Percentiles rank a stretch among this genome's conserved stretches.
Conservation (phyloP, 208 protist species). For the Naegleria fowleri region DNA sequence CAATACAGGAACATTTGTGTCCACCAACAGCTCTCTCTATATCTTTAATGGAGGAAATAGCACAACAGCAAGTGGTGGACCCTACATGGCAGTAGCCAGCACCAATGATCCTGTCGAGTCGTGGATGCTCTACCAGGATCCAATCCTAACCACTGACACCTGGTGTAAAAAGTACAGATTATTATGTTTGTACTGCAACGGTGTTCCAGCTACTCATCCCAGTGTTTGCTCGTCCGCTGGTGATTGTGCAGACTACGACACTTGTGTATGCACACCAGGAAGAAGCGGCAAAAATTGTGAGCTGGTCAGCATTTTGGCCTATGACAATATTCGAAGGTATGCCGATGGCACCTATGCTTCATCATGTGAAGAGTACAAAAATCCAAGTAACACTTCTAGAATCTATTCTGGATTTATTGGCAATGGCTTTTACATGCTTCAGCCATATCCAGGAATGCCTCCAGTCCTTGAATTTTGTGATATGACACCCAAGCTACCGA, state of each 20-base stretch:
- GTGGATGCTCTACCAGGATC: background rate
- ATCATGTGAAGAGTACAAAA: background rate
- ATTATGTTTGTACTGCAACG: background rate
- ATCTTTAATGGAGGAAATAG: background rate
- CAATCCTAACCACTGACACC: background rate
- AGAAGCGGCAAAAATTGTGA: background rate
- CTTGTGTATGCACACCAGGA: background rate
- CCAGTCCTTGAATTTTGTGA: background rate
- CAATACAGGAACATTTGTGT: background rate
- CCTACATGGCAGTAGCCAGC: background rate
- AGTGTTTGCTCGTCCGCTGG: background rate
- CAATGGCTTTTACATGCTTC: background rate
- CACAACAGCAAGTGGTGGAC: background rate
- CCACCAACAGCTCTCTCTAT: background rate
- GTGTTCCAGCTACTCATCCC: background rate
- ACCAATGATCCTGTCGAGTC: background rate
- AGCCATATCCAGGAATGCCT: background rate
- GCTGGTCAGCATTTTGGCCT: background rate
- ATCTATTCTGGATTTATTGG: background rate
- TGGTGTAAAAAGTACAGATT: background rate
- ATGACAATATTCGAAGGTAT: background rate
- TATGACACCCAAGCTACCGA: background rate
- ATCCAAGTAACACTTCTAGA: background rate
- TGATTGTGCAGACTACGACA: background rate
- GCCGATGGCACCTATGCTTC: background rate